Conservation (phyloP, 768 basidiomycete genomes). For the Boletus patriciae region DNA sequence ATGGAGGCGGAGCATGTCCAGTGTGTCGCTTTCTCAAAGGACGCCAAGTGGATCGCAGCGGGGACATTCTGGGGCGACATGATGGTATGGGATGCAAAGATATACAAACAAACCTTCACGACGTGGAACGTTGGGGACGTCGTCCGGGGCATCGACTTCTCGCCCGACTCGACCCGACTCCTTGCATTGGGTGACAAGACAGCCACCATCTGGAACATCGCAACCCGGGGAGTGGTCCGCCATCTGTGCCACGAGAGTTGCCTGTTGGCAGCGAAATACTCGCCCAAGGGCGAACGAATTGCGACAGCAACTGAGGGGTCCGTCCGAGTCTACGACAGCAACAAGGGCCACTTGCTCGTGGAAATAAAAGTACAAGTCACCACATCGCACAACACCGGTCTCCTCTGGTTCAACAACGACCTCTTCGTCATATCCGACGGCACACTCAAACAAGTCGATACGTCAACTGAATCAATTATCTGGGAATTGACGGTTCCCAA, state of each 20-base stretch:
- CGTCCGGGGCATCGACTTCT: no score
- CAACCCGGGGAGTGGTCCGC: not conserved
- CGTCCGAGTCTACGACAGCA: not conserved
- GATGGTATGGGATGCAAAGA: no score
- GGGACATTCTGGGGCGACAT: no score
- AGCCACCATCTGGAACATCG: not conserved
- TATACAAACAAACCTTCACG: no score
- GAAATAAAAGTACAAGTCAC: not conserved
- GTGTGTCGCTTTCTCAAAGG: no score
- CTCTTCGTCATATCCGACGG: not conserved
- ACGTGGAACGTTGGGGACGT: no score
- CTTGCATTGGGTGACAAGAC: not conserved
- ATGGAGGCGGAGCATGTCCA: no score
- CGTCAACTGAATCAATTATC: not conserved
- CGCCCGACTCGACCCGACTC: slow-evolving; percentile 5
- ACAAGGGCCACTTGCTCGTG: not conserved
- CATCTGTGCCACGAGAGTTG: no score
- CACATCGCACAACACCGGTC: not conserved
- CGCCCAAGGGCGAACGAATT: not conserved
- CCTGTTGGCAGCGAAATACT: slow-evolving; percentile 1
- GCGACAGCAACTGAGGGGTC: not conserved
- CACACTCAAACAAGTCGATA: not conserved
- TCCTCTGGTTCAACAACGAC: not conserved
- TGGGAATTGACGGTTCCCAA: not conserved
- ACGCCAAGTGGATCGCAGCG: no score